Conservation (phyloP, 1,284 basidiomycete genomes). For the Gymnopus androsaceus region DNA sequence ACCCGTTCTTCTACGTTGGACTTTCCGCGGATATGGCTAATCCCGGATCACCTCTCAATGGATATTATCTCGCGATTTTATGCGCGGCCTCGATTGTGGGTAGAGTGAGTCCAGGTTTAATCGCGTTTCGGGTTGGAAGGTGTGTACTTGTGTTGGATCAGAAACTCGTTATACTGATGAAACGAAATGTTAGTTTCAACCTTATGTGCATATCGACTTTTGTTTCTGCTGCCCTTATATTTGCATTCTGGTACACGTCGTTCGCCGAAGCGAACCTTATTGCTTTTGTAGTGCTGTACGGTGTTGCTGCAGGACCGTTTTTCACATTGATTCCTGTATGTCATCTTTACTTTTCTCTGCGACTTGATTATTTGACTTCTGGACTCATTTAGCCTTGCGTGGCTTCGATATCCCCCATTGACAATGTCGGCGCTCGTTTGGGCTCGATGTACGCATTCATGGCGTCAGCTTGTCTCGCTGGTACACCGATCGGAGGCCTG, state of each 20-base stretch:
- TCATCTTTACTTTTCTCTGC: constrained; percentile 5
- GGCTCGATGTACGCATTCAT: constrained; percentile 19
- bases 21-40: constrained; percentile 23
- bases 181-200: constrained; percentile 27
- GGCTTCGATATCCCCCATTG: constrained; percentile 28
- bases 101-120: constrained; percentile 23
- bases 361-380: constrained; percentile 4
- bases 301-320: constrained; percentile 28
- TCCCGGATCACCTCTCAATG: constrained; percentile 22
- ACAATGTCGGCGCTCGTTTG: constrained; percentile 28
- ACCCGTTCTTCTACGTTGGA: constrained; percentile 31
- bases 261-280: constrained; percentile 23
- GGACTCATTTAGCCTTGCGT: constrained; percentile 26
- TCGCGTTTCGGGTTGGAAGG: constrained; percentile 27
- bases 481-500: constrained; percentile 25
- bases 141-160: constrained; percentile 26
- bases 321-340: constrained; percentile 26
- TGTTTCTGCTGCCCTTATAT: constrained; percentile 23
- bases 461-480: constrained; percentile 25
- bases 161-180: neutral
- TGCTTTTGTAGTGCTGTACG: constrained; percentile 26
- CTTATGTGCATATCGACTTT: constrained; percentile 22
- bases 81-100: constrained; percentile 27
- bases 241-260: constrained; percentile 30
- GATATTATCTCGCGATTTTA: constrained; percentile 28